Evolutionary conservation across 192 early-diverging fungal genomes (phyloP), one percentile per base, ranked within the genome.

Genomic region (Phycomyces nitens): DNA sequence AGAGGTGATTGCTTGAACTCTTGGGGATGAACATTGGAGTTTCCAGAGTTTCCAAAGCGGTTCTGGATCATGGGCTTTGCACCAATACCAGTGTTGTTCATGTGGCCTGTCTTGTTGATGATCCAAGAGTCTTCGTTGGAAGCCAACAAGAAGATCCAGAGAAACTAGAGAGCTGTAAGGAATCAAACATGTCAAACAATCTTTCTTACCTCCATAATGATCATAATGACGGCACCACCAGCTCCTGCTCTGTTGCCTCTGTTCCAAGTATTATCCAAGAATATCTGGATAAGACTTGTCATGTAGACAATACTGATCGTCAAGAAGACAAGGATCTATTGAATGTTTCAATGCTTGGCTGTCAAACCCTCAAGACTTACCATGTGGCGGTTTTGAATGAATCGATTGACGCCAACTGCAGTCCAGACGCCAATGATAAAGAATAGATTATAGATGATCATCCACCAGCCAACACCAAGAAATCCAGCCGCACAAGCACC

Each of bases 61-160:
- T 47, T 47, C 18, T 47, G 44, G 15, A 47, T n/a, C 18, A 47
- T 67, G 27, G 65, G 64, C 88, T 52, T 77, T 70, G 51, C 86
- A 90, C 85, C 68, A 83, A 85, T 50, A 21, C 42, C 1, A 18
- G 39, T 23, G 34, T 15, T 22, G 53, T 42, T 43, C 20, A n/a
- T 51, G 58, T 29, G 22, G 57, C 14, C 23, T 16, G 26, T 34
- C 23, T 47, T 55, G 34, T 60, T 53, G 44, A 51, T 47, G 18
- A 34, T 23, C 6, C 15, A 72, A 2, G 88, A 88, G 8, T 82
- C 83, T 8, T 84, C 79, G 27, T 80, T 82, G 61, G 82, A 74
- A 52, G 86, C 87, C 59, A 90, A 81, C 47, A 78, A 72, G 43
- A 88, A 66, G 43, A 88, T 73, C 89, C 86, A 91, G 47, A 86